These are phyloP conservation scores for Colletotrichum lini DNA, from an alignment of 2,329 filamentous ascomycete species.

Conservation along the genomic window DNA sequence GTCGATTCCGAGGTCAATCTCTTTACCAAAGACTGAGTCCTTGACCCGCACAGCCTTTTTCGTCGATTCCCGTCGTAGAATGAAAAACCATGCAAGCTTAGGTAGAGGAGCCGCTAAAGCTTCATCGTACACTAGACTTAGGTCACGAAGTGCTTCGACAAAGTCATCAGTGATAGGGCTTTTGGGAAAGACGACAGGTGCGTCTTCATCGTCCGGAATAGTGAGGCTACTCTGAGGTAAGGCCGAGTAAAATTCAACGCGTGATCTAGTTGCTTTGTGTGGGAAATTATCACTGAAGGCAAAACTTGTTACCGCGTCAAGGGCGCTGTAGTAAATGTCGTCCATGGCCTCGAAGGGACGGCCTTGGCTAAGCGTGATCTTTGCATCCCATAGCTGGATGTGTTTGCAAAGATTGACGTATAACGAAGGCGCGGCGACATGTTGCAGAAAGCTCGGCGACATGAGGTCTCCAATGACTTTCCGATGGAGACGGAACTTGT, in stretches of 20 bases:
- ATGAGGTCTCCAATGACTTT: slow-evolving; percentile 56
- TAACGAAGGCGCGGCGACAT: slow-evolving; percentile 50
- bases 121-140: neutral
- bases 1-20: slow-evolving; percentile 1
- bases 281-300: slow-evolving; percentile 45
- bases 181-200: neutral
- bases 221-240: neutral
- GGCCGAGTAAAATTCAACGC: neutral
- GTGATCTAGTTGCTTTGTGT: neutral
- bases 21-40: neutral
- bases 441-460: slow-evolving; percentile 51
- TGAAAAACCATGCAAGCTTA: neutral
- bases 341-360: slow-evolving; percentile 49
- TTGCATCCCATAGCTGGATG: slow-evolving; percentile 53
- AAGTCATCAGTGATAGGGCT: neutral
- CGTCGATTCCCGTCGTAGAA: neutral
- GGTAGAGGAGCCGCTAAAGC: neutral
- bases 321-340: slow-evolving; percentile 48
- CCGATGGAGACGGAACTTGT: slow-evolving; percentile 49
- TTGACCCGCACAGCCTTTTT: neutral
- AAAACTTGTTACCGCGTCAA: slow-evolving; percentile 51
- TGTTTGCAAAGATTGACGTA: slow-evolving; percentile 50
- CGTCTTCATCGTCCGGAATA: neutral
- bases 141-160: neutral
- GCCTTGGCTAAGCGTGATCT: slow-evolving; percentile 48